Conservation (phyloP, 2,329 filamentous ascomycete genomes). For the Hymenotorrendiella dingleyae region DNA sequence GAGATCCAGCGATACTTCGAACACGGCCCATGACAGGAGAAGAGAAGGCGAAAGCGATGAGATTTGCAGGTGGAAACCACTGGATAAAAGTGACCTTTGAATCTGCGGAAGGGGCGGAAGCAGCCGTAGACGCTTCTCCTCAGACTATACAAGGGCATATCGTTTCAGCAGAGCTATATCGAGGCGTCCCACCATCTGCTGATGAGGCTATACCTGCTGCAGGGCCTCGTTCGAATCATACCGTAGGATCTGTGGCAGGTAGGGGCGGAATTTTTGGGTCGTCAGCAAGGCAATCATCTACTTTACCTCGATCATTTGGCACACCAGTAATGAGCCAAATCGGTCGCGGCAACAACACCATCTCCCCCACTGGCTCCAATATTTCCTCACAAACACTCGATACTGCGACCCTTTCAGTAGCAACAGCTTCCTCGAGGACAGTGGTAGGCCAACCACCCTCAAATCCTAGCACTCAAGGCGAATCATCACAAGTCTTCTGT, state of each 20-base stretch:
- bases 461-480: slow-evolving; percentile 29
- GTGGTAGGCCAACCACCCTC: slow-evolving; percentile 27
- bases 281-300: slow-evolving; percentile 14
- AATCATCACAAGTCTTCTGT: slow-evolving; percentile 42
- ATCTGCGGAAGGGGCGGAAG: slow-evolving; percentile 63
- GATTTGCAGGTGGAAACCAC: slow-evolving; percentile 76
- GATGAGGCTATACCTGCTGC: slow-evolving; percentile 53
- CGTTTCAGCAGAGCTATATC: slow-evolving; percentile 66
- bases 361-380: slow-evolving; percentile 26
- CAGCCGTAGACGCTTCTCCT: slow-evolving; percentile 63
- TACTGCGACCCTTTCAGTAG: slow-evolving; percentile 43
- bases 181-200: slow-evolving; percentile 55
- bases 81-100: slow-evolving; percentile 90
- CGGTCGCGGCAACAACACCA: slow-evolving; percentile 21
- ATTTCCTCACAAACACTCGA: slow-evolving; percentile 51
- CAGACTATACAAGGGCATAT: slow-evolving; percentile 65
- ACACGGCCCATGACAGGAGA: slow-evolving; percentile 60
- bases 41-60: slow-evolving; percentile 74
- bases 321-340: slow-evolving; percentile 26
- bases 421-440: slow-evolving; percentile 24
- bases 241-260: slow-evolving; percentile 7
- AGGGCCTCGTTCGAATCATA: slow-evolving; percentile 7
- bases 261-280: neutral
- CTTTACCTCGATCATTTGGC: slow-evolving; percentile 23
- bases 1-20: slow-evolving; percentile 65